Evolutionary conservation across 106 monocot species (phyloP).

Genomic region (Hemerocallis citrina): DNA sequence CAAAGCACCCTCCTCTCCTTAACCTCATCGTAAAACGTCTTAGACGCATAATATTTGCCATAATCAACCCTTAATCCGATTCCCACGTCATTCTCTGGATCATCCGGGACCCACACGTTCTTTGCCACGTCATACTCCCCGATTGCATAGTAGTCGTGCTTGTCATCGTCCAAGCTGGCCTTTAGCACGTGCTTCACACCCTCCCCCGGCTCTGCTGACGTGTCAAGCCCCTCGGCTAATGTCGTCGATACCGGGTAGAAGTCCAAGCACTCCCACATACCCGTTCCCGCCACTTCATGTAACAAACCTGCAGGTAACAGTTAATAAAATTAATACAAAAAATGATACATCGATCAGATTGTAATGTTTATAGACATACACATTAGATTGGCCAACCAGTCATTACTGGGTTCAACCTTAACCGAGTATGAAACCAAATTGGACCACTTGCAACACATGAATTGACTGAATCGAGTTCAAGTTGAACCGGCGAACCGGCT

Average conservation of each 20-base stretch:
- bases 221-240: conserved; percentile 18
- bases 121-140: conserved; percentile 21
- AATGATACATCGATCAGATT: too few species aligned
- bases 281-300: conserved; percentile 35
- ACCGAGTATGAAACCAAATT: too few species aligned
- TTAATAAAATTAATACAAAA: too few species aligned
- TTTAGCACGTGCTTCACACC: conserved; percentile 51
- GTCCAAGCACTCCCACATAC: conserved; percentile 82
- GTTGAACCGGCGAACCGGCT: too few species aligned
- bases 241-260: conserved; percentile 42
- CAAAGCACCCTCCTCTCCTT: conserved; percentile 44
- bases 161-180: conserved; percentile 54
- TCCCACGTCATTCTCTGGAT: conserved; percentile 38
- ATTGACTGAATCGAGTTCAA: too few species aligned
- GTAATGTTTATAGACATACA: too few species aligned
- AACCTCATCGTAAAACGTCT: conserved; percentile 49
- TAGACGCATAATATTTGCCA: conserved; percentile 63
- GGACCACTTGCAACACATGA: too few species aligned
- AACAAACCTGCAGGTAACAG: too few species aligned
- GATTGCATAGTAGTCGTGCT: conserved; percentile 51
- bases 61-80: conserved; percentile 56
- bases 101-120: conserved; percentile 39
- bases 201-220: conserved; percentile 12
- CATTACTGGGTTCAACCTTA: too few species aligned
- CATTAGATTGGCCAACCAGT: too few species aligned